Evolutionary conservation across 805 yeast genomes (phyloP).

Genomic region (Candida dajiaensis): DNA sequence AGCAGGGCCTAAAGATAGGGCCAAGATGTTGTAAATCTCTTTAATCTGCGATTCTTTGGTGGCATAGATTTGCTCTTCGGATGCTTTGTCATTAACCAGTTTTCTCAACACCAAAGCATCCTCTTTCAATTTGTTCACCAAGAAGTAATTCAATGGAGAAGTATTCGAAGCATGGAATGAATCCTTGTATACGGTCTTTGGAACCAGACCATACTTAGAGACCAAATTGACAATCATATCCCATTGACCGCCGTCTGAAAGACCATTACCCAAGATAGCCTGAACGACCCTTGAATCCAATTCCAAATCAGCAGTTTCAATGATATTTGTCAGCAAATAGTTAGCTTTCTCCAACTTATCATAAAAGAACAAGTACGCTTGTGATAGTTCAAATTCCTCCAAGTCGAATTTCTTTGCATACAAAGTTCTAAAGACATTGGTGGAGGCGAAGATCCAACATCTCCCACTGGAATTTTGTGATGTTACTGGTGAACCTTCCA

Average conservation of each 20-base stretch:
- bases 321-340: slow-evolving; percentile 65
- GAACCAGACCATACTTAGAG: slow-evolving; percentile 77
- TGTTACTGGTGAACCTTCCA: slow-evolving; percentile 56
- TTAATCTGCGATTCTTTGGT: slow-evolving; percentile 45
- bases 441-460: slow-evolving; percentile 85
- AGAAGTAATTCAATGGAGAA: slow-evolving; percentile 50
- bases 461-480: slow-evolving; percentile 71
- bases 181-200: slow-evolving; percentile 67
- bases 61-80: slow-evolving; percentile 28
- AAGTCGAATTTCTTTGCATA: slow-evolving; percentile 58
- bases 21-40: slow-evolving; percentile 56
- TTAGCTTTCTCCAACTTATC: slow-evolving; percentile 83
- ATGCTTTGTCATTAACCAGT: slow-evolving; percentile 33
- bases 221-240: slow-evolving; percentile 72
- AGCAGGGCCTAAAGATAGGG: slow-evolving; percentile 68
- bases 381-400: slow-evolving; percentile 65
- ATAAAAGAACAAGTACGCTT: slow-evolving; percentile 70
- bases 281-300: slow-evolving; percentile 67
- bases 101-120: slow-evolving; percentile 62
- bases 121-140: slow-evolving; percentile 67
- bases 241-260: slow-evolving; percentile 83
- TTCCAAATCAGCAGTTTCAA: slow-evolving; percentile 58
- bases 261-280: slow-evolving; percentile 56
- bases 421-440: slow-evolving; percentile 61
- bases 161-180: slow-evolving; percentile 44